Base-by-base conservation (phyloP, 129 eudicot species). In the Escallonia herrerae region DNA sequence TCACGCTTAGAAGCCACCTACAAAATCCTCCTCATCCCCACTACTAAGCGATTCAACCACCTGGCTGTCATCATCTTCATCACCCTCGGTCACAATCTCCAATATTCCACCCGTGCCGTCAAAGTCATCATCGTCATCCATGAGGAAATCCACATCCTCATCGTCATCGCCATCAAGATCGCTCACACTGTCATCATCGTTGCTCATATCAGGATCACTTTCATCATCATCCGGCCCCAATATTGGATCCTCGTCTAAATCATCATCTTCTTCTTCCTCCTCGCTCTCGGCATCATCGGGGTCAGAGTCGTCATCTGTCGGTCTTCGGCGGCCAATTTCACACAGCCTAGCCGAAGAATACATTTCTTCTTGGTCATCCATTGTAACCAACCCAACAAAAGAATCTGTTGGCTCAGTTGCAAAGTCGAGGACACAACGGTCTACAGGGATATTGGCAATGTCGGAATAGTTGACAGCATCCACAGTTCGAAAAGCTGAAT, bases 311-410 rank as follows among this genome's bases (percentile, higher is more conserved):
- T 93, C 99, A 56, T 93, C 99, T 1, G 95, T 89, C 3, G 90
- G 90, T 68, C 78, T 93, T 40, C 99, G 77, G 5, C 99, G 75
- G 3, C 99, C 99, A 41, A 93, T 93, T 72, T 93, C 99, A 43
- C 80, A 89, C 4, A 93, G 80, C 66, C 99, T 82, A 4, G 99
- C 96, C 5, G 99, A 93, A 3, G 99, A 89, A 43, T 77, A 86
- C 99, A 93, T 93, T 61, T 89, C 96, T 7, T 81, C 99, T 58
- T 84, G 96, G 64, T 93, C 99, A 60, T 93, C 99, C 95, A 93
- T 81, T 9, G 99, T 83, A 43, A 93, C 86, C 69, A 93, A 68
- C 44, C 99, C 99, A 13, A 93, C 90, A 72, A 93, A 81, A 0
- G 99, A 89, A 74, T 89, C 95, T 2, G 99, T 89, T 2, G 99